These are phyloP conservation scores for Ocimum tenuiflorum DNA, from an alignment of 257 asterid genomes.

Conservation along the genomic window DNA sequence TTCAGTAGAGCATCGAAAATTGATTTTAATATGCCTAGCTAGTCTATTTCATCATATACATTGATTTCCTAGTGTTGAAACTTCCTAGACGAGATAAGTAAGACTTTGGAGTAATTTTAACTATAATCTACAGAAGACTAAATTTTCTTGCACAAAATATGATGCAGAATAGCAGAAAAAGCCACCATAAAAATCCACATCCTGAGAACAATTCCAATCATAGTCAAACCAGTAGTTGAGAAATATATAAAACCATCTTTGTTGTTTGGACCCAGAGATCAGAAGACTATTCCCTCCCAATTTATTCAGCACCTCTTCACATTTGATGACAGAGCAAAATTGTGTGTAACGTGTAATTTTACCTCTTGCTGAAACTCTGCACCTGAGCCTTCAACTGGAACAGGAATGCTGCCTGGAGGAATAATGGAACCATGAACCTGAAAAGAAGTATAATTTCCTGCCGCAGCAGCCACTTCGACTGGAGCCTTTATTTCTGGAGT, in stretches of 20 bases:
- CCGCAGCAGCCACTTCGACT: constrained; percentile 74
- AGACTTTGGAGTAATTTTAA: background rate
- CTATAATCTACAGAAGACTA: background rate
- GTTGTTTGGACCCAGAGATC: too few relatives aligned
- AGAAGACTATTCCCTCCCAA: too few relatives aligned
- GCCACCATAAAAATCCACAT: too few relatives aligned
- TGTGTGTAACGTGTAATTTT: too few relatives aligned
- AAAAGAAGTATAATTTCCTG: constrained; percentile 49
- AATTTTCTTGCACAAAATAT: background rate
- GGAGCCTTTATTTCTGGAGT: constrained; percentile 67
- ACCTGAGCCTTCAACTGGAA: constrained; percentile 34
- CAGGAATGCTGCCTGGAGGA: constrained; percentile 28
- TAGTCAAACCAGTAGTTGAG: too few relatives aligned
- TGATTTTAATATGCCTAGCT: background rate
- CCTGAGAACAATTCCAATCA: too few relatives aligned
- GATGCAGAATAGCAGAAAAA: background rate
- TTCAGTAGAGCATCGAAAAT: background rate
- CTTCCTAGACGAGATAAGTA: background rate
- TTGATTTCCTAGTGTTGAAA: background rate
- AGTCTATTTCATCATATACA: background rate
- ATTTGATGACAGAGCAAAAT: too few relatives aligned
- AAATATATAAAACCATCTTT: too few relatives aligned
- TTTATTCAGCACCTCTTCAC: too few relatives aligned
- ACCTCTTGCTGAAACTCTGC: constrained; percentile 49
- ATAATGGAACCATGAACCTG: constrained; percentile 37